Evolutionary conservation across 1,139 yeast species (phyloP).

Genomic region (Ogataea hybrid): DNA sequence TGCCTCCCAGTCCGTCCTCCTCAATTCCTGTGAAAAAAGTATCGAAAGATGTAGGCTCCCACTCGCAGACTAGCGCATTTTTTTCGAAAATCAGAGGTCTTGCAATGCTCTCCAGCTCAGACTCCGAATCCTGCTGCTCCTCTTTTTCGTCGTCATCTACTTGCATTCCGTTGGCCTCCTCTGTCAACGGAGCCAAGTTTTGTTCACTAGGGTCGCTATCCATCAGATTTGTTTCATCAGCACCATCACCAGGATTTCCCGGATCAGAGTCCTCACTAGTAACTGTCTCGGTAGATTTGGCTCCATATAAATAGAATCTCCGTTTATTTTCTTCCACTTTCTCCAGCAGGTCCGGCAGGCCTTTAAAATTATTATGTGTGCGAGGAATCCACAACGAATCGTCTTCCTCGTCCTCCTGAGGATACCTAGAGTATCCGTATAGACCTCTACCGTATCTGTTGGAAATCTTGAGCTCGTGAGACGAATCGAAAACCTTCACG

Average conservation of each 20-base stretch:
- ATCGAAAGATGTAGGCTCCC: constrained; percentile 51
- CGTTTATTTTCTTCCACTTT: constrained; percentile 21
- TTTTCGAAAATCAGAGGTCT: constrained; percentile 32
- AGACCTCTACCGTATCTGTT: constrained; percentile 14
- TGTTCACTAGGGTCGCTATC: not conserved
- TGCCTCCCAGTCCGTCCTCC: constrained; percentile 39
- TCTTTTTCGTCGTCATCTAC: constrained; percentile 3
- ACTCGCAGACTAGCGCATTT: constrained; percentile 68
- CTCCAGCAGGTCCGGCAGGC: constrained; percentile 35
- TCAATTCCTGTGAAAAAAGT: constrained; percentile 48
- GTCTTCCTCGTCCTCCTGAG: constrained; percentile 20
- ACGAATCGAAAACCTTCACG: constrained; percentile 40
- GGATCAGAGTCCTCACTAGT: too few species aligned
- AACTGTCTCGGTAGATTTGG: not conserved
- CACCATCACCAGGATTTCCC: too few species aligned
- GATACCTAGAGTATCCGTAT: constrained; percentile 8
- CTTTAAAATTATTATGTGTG: constrained; percentile 34
- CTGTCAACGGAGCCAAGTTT: not conserved
- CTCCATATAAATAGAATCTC: constrained; percentile 2
- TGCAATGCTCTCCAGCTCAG: constrained; percentile 3
- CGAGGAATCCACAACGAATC: constrained; percentile 42
- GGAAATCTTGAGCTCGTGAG: constrained; percentile 21
- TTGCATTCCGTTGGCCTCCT: not conserved
- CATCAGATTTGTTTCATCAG: too few species aligned
- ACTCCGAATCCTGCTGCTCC: not conserved